Evolutionary conservation across 345 rosid genomes (phyloP).

Genomic region (Pugionium cornutum): DNA sequence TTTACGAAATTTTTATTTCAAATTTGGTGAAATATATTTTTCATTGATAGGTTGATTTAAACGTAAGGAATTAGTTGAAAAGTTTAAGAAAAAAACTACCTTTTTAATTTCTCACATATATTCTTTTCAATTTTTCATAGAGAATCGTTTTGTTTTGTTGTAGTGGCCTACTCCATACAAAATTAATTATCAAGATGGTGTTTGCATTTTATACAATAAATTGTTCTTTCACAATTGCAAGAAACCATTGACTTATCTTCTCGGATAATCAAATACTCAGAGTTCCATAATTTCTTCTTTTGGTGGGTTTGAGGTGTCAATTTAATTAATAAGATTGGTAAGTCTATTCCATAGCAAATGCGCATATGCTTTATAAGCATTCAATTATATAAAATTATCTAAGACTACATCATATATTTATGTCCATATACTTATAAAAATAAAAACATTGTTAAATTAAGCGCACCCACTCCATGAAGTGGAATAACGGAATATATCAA

Average conservation of each 20-base stretch:
- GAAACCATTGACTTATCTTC: slow-evolving; percentile 35
- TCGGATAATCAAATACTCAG: slow-evolving; percentile 29
- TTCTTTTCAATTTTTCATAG: too few species aligned
- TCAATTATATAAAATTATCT: slow-evolving; percentile 20
- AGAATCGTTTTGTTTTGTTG: too few species aligned
- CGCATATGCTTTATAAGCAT: slow-evolving; percentile 17
- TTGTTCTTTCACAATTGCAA: slow-evolving; percentile 20
- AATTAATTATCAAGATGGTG: too few species aligned
- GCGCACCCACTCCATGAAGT: slow-evolving; percentile 32
- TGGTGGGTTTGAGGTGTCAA: slow-evolving; percentile 41
- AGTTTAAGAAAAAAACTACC: too few species aligned
- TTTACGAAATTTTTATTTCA: too few species aligned
- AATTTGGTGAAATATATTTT: too few species aligned
- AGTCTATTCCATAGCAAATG: slow-evolving; percentile 28
- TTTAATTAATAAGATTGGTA: slow-evolving; percentile 12
- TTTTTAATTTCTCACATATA: too few species aligned
- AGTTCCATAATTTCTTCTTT: slow-evolving; percentile 42
- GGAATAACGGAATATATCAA: slow-evolving; percentile 3
- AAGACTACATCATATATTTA: not conserved
- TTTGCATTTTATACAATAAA: too few species aligned
- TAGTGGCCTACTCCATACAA: too few species aligned
- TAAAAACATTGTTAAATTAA: slow-evolving; percentile 2
- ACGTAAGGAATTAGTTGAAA: too few species aligned
- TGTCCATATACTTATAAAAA: not conserved
- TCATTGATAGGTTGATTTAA: too few species aligned